These are phyloP conservation scores for Xylariaceae sp. DNA, from an alignment of 2,329 filamentous ascomycete genomes.

Conservation along the genomic window DNA sequence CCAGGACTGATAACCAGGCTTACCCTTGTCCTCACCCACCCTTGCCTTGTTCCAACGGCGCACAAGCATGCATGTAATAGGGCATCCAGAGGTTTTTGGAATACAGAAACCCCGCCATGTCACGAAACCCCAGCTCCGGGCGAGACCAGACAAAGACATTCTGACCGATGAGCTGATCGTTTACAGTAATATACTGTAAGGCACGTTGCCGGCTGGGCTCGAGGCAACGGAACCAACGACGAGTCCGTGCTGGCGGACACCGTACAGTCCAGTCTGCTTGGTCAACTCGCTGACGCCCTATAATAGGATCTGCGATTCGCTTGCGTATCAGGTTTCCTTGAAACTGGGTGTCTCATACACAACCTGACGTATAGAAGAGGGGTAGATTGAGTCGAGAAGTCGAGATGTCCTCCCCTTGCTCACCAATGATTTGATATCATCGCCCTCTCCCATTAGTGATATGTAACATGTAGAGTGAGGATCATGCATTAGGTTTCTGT, in stretches of 20 bases:
- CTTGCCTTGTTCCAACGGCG: constrained; percentile 13
- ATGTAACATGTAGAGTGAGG: constrained; percentile 8
- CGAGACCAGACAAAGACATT: constrained; percentile 2
- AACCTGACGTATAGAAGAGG: background rate
- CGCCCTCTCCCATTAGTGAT: background rate
- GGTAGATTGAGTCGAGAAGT: background rate
- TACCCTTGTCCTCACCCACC: constrained; percentile 1
- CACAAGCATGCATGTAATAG: background rate
- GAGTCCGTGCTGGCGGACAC: constrained; percentile 13
- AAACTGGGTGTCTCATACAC: background rate
- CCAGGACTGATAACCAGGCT: background rate
- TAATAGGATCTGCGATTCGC: constrained; percentile 16
- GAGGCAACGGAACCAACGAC: background rate
- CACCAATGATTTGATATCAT: constrained; percentile 15
- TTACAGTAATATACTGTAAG: constrained; percentile 14
- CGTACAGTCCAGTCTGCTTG: constrained; percentile 15
- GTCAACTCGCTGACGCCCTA: constrained; percentile 16
- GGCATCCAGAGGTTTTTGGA: constrained; percentile 1
- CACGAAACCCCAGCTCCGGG: constrained; percentile 12
- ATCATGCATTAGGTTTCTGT: constrained; percentile 14
- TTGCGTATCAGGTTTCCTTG: constrained; percentile 7
- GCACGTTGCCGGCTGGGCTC: constrained; percentile 11
- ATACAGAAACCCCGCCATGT: constrained; percentile 14
- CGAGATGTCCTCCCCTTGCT: constrained; percentile 5
- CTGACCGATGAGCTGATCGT: background rate